Conservation (phyloP, 768 basidiomycete species). For the Collybia sordida region DNA sequence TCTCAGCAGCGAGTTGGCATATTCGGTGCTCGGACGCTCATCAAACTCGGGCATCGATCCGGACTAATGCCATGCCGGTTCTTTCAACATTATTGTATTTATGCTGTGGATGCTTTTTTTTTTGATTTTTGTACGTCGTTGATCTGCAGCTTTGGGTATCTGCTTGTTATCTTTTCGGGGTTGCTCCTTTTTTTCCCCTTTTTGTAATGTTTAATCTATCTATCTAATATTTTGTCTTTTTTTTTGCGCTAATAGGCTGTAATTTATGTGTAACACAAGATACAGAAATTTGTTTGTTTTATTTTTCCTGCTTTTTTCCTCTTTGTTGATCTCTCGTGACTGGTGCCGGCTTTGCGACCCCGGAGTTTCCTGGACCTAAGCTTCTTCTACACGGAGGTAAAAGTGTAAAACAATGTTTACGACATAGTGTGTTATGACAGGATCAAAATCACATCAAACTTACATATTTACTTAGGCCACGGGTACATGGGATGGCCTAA, state of each 20-base stretch:
- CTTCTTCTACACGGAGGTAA: too few species aligned
- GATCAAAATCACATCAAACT: too few species aligned
- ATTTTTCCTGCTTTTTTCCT: too few species aligned
- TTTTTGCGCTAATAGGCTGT: slow-evolving; percentile 6
- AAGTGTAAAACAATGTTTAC: too few species aligned
- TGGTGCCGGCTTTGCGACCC: too few species aligned
- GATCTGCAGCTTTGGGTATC: slow-evolving; percentile 1
- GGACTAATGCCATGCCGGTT: not conserved
- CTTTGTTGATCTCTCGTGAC: too few species aligned
- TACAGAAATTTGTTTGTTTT: not conserved
- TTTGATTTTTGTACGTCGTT: not conserved
- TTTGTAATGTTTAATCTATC: slow-evolving; percentile 2
- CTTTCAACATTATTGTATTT: not conserved
- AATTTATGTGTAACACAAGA: slow-evolving; percentile 1
- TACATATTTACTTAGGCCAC: too few species aligned
- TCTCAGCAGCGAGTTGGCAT: slow-evolving; percentile 31
- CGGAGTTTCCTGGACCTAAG: too few species aligned
- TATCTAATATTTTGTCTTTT: slow-evolving; percentile 1
- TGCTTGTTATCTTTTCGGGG: slow-evolving; percentile 1
- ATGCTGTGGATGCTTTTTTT: not conserved
- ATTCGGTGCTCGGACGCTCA: slow-evolving; percentile 12
- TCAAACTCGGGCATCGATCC: slow-evolving; percentile 8
- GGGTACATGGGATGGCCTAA: too few species aligned
- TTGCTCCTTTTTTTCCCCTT: too few species aligned
- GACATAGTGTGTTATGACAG: too few species aligned